Evolutionary conservation across 78 protist genomes (phyloP), one percentile per base, ranked within the genome.

Genomic region (Guillardia theta): DNA sequence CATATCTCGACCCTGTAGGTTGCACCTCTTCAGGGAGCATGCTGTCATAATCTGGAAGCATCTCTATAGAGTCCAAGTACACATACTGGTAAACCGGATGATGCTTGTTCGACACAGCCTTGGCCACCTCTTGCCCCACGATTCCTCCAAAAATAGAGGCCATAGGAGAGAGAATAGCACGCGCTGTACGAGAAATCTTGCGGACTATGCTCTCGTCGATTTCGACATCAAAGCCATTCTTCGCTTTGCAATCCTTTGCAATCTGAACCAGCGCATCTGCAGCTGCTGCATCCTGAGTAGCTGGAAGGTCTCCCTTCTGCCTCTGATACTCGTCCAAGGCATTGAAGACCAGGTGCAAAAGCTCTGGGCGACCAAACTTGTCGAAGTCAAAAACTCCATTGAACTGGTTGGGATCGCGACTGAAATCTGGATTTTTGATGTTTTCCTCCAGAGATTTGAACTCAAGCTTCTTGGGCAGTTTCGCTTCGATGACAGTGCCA

Each of bases 111-210:
- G 95, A 24, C 92, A 43, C 90, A 0, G 94, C 95, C 95, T 96
- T 96, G 41, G 95, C 3, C 46, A 93, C 95, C 64, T 96, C 97
- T 50, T 96, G 97, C 39, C 94, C 93, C 24, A 48, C 97, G 64
- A 96, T 48, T 27, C 95, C 97, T 27, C 95, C 97, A 8, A 88
- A n/a, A 12, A 92, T 18, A 37, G 95, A 93, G 41, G 80, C 4
- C 64, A 94, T 64, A 33, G 95, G 95, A 53, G 83, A 0, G 2
- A 87, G 45, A 22, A 36, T 24, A 9, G 83, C 41, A 19, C 45
- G 45, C n/a, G 30, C 8, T 0, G 45, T 37, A 15, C 45, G 45
- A 46, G 88, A 46, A 15, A 78, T 18, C 88, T 9, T 15, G 24
- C 22, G 83, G 88, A 37, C 83, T 22, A 70, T 33, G n/a, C 0